Evolutionary conservation across 768 basidiomycete genomes (phyloP).

Genomic region (Cyclocybe aegerita): DNA sequence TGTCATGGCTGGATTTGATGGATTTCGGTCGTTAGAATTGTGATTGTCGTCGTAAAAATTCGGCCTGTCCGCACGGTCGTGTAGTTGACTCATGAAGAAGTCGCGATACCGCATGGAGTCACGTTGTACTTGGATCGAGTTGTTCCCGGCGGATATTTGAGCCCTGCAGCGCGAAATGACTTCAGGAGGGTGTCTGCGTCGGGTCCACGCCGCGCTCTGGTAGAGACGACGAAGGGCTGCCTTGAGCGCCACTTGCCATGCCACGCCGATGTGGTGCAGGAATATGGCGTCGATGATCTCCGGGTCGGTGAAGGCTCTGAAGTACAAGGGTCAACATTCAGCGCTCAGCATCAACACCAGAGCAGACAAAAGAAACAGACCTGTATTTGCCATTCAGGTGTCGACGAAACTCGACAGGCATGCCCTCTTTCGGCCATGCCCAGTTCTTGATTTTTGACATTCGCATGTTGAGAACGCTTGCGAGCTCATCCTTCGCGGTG

Average conservation of each 20-base stretch:
- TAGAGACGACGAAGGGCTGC: conserved; percentile 25
- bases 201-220: conserved; percentile 37
- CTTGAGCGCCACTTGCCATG: conserved; percentile 41
- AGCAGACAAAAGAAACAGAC: conserved; percentile 10
- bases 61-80: conserved; percentile 12
- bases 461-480: conserved; percentile 47
- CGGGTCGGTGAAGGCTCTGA: conserved; percentile 44
- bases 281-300: conserved; percentile 46
- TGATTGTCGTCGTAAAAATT: conserved; percentile 24
- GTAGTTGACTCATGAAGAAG: conserved; percentile 38
- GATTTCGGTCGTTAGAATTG: conserved; percentile 15
- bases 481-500: conserved; percentile 38
- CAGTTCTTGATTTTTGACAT: conserved; percentile 38
- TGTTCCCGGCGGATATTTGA: conserved; percentile 15
- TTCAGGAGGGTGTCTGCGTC: conserved; percentile 10
- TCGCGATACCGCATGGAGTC: conserved; percentile 19
- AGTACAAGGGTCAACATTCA: no score
- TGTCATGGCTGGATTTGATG: conserved; percentile 22
- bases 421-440: conserved; percentile 43
- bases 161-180: conserved; percentile 15
- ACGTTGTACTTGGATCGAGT: conserved; percentile 27
- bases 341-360: neutral
- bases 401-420: conserved; percentile 42
- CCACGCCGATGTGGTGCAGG: conserved; percentile 41
- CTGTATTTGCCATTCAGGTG: conserved; percentile 49